Conservation (phyloP, 371 early-diverging fungal genomes). For the Mucor irregularis region DNA sequence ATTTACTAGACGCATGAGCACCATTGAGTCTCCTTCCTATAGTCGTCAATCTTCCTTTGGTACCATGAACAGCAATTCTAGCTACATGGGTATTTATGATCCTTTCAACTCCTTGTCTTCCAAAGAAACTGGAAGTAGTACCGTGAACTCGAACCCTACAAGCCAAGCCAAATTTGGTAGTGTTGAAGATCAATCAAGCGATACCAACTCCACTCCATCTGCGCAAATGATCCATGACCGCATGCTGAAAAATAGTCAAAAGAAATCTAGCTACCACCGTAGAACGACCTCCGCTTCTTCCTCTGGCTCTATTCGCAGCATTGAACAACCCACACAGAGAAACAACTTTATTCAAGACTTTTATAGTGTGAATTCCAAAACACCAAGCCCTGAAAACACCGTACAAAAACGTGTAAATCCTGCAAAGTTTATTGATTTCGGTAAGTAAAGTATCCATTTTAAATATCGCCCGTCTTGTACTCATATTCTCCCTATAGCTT, state of each 20-base stretch:
- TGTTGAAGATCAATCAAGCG: neutral
- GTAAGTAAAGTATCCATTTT: slow-evolving; percentile 1
- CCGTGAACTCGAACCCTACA: neutral
- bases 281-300: neutral
- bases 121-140: slow-evolving; percentile 4
- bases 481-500: slow-evolving; percentile 16
- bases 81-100: slow-evolving; percentile 14
- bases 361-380: slow-evolving; percentile 1
- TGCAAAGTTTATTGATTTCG: slow-evolving; percentile 25
- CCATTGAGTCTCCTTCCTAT: neutral
- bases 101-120: slow-evolving; percentile 24
- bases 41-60: neutral
- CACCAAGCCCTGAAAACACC: neutral
- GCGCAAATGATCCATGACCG: slow-evolving; percentile 23
- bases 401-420: neutral
- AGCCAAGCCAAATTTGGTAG: neutral
- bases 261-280: neutral
- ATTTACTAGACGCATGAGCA: slow-evolving; percentile 14
- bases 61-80: neutral
- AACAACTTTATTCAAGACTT: slow-evolving; percentile 4
- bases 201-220: slow-evolving; percentile 1
- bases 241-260: slow-evolving; percentile 3
- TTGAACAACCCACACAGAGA: neutral
- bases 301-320: neutral
- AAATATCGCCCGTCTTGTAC: neutral